Evolutionary conservation across 306 rosid genomes (phyloP), one percentile per base, ranked within the genome.

Genomic region (Cyamopsis tetragonoloba): DNA sequence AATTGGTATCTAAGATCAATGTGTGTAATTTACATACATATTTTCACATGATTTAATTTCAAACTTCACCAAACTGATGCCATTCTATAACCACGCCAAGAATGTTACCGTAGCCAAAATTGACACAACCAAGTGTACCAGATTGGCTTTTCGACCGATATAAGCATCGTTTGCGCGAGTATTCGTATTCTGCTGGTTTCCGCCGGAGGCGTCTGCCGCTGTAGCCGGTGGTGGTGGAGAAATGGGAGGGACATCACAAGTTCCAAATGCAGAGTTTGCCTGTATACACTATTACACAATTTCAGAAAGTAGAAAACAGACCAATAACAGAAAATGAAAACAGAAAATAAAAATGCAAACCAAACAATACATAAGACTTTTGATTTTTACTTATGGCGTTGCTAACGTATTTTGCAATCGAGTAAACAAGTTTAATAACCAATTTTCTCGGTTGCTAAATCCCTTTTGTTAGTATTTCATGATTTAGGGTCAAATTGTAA

Each of bases 191-290:
- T 56, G 63, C 20, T 82, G 31, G 49, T 80, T n/a, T 13, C 24
- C 65, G 13, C 9, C 24, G 10, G 71, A 4, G 48, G 67, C 11
- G 2, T 27, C 30, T 9, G 14, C 30, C 7, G 14, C 77, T 0
- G 89, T 55, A 11, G 95, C 96, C 1, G 99, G 99, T 3, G 97
- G 97, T 9, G 97, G 99, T 2, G 99, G 99, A 75, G 99, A 79
- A 63, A 88, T 67, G 3, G 68, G 83, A 62, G 97, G 97, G 44
- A 85, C 86, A 19, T 88, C 87, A 11, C 99, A 95, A 5, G 87
- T 70, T 17, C 97, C 99, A 71, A 61, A 82, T 5, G 80, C 63
- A 7, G 79, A 83, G 31, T 90, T 83, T 66, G 46, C 87, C 99
- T 90, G 86, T 43, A 50, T 42, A 51, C 19, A 65, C 13, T 63